Conservation (phyloP, 2,329 filamentous ascomycete species). For the Diaporthe helianthi region DNA sequence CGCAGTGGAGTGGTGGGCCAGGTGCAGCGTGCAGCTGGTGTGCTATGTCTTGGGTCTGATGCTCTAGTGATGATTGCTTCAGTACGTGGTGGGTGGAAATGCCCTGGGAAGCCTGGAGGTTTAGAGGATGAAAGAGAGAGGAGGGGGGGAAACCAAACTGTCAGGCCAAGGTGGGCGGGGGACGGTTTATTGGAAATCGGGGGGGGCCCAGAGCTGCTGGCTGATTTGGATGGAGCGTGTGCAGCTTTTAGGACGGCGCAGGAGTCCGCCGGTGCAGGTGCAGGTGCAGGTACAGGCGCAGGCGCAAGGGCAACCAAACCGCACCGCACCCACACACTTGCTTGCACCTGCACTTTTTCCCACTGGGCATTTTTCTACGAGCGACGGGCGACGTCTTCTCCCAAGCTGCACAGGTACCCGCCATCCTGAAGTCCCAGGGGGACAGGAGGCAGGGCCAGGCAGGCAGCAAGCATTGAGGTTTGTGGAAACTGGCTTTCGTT, state of each 20-base stretch:
- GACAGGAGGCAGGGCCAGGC: neutral
- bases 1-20: conserved; percentile 20
- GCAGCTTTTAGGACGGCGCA: conserved; percentile 21
- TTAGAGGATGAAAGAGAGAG: conserved; percentile 32
- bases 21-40: conserved; percentile 21
- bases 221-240: conserved; percentile 29
- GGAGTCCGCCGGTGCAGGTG: neutral
- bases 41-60: conserved; percentile 14
- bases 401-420: conserved; percentile 1
- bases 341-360: neutral
- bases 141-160: conserved; percentile 25
- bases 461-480: neutral
- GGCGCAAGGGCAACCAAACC: conserved; percentile 4
- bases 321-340: neutral
- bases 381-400: neutral
- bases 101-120: conserved; percentile 30
- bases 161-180: conserved; percentile 27
- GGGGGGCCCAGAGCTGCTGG: conserved; percentile 28
- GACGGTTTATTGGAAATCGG: conserved; percentile 30
- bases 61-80: conserved; percentile 26
- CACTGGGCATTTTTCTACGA: conserved; percentile 13
- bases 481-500: conserved; percentile 1
- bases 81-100: conserved; percentile 24
- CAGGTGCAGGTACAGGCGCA: neutral
- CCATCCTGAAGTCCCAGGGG: neutral